Conservation (phyloP, 208 protist species). For the Acanthamoeba rhysodes region DNA sequence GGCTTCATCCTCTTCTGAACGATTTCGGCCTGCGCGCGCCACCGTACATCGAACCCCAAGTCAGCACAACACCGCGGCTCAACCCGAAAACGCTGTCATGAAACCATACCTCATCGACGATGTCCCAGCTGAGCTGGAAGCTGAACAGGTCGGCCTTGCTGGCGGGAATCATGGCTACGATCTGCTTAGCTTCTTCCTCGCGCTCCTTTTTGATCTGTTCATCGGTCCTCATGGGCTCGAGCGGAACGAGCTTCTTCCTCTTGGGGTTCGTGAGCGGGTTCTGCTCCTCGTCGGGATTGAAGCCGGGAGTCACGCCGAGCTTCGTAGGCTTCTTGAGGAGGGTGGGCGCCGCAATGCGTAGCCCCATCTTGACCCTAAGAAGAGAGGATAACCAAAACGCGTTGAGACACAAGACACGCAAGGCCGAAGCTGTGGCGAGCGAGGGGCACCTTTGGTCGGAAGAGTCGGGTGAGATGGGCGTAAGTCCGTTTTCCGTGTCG, state of each 20-base stretch:
- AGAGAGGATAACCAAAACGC: background rate
- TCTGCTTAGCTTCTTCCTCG: conserved; percentile 61
- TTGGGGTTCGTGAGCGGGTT: conserved; percentile 72
- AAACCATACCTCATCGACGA: conserved; percentile 72
- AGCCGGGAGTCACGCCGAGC: conserved; percentile 51
- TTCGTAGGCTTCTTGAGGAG: conserved; percentile 23
- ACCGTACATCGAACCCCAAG: background rate
- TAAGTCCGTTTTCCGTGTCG: conserved; percentile 38
- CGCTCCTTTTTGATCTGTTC: conserved; percentile 62
- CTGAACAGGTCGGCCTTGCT: conserved; percentile 78
- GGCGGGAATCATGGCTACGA: conserved; percentile 71
- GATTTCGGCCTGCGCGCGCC: conserved; percentile 38
- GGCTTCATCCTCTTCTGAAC: conserved; percentile 79
- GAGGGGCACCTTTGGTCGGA: conserved; percentile 18
- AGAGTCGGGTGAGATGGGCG: conserved; percentile 13
- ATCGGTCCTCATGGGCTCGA: conserved; percentile 77
- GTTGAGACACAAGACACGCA: background rate
- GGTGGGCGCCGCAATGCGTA: conserved; percentile 52
- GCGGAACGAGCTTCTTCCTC: conserved; percentile 73
- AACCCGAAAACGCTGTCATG: background rate
- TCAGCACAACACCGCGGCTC: background rate
- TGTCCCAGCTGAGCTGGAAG: conserved; percentile 77
- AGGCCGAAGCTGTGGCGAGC: background rate
- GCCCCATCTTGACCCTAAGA: conserved; percentile 21
- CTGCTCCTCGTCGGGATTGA: conserved; percentile 67